Percentiles rank a stretch among this genome's conserved stretches.
phyloP scores from a whole-genome alignment of 805 yeast species.

The Torulaspora microellipsoides region DNA sequence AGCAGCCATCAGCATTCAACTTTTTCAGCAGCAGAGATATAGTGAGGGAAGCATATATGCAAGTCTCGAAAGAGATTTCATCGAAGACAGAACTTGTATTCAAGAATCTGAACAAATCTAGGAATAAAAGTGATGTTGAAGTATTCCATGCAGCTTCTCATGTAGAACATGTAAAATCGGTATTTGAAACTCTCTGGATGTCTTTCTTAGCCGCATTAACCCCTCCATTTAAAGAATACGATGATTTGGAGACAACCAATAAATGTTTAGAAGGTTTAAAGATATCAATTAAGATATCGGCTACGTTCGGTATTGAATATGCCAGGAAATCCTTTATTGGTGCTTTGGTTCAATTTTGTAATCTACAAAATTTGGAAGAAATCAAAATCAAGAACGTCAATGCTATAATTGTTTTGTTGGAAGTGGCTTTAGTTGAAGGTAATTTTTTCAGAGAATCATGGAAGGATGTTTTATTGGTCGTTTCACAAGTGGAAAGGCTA shows the following conservation, averaged over 20 bases:
- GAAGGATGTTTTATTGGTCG: conserved; percentile 74
- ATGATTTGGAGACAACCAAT: conserved; percentile 63
- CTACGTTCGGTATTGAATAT: conserved; percentile 75
- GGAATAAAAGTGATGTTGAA: conserved; percentile 39
- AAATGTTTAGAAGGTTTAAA: conserved; percentile 82
- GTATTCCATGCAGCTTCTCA: conserved; percentile 79
- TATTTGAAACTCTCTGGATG: conserved; percentile 96
- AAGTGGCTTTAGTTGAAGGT: conserved; percentile 78
- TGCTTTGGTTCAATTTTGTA: conserved; percentile 83
- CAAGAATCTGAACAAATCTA: conserved; percentile 53
- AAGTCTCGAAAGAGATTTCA: conserved; percentile 89
- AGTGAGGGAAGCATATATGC: conserved; percentile 78
- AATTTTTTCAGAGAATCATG: conserved; percentile 68
- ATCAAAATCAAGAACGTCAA: conserved; percentile 74
- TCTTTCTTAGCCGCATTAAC: conserved; percentile 91
- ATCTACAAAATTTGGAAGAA: conserved; percentile 72
- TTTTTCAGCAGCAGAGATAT: conserved; percentile 69
- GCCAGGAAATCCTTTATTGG: conserved; percentile 88
- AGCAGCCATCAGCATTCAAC: conserved; percentile 42
- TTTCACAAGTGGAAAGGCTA: conserved; percentile 87
- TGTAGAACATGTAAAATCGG: conserved; percentile 84
- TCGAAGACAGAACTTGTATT: conserved; percentile 83
- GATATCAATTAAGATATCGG: conserved; percentile 74
- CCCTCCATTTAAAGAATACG: conserved; percentile 86
- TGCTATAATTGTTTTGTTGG: conserved; percentile 70